A percentile compares a stretch with the other conserved stretches of the same genome.
These are phyloP conservation scores for Candida andamanensis DNA, from an alignment of 805 yeast species.

Conservation along the genomic window DNA sequence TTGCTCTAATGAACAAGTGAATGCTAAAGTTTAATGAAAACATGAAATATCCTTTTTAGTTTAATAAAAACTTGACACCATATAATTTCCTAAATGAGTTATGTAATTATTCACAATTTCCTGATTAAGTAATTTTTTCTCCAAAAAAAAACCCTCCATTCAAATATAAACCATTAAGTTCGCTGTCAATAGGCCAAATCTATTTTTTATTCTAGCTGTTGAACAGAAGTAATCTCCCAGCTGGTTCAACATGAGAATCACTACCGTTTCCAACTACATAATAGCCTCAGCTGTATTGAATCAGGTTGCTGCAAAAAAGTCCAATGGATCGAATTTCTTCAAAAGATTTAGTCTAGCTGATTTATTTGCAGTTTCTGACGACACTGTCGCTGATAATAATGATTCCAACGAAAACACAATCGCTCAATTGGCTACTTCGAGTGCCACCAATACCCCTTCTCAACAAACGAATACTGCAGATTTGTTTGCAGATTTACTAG, in stretches of 20 bases:
- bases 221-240: conserved; percentile 1
- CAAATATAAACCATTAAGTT: conserved; percentile 4
- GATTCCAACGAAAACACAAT: conserved; percentile 2
- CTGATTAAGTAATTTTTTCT: conserved; percentile 4
- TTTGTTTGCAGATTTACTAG: conserved; percentile 1
- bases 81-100: no score
- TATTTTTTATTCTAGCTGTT: not conserved
- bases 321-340: conserved; percentile 5
- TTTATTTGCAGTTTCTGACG: conserved; percentile 2
- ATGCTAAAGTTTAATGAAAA: no score
- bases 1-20: no score
- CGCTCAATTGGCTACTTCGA: conserved; percentile 3
- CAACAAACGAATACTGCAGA: conserved; percentile 8
- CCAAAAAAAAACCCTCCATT: conserved; percentile 5
- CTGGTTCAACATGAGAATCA: conserved; percentile 20
- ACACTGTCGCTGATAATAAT: conserved; percentile 1
- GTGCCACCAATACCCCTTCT: conserved; percentile 2
- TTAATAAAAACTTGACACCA: no score
- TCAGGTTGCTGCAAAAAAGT: conserved; percentile 11
- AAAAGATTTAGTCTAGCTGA: conserved; percentile 12
- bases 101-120: no score
- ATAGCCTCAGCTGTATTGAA: conserved; percentile 22
- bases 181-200: no score
- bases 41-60: no score
- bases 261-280: conserved; percentile 18